These are phyloP conservation scores for Schizophyllum commune DNA, from an alignment of 1,284 basidiomycete genomes.

Conservation along the genomic window DNA sequence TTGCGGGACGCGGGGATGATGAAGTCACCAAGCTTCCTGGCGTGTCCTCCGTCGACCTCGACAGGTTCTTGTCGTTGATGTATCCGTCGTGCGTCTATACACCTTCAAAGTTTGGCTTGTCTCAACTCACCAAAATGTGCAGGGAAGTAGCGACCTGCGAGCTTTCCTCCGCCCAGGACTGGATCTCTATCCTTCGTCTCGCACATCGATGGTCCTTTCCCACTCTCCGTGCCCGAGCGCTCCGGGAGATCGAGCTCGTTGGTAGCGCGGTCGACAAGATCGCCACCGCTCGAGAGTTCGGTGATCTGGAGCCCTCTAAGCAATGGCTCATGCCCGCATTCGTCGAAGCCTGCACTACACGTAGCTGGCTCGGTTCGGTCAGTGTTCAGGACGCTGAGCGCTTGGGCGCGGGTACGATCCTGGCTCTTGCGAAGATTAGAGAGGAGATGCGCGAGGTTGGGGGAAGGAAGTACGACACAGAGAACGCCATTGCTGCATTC, in stretches of 20 bases:
- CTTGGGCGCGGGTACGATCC: neutral
- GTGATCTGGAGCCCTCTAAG: too few species aligned
- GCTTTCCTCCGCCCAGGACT: slow-evolving; percentile 6
- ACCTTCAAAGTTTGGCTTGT: neutral
- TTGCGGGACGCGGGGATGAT: neutral
- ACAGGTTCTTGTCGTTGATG: neutral
- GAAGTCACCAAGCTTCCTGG: neutral
- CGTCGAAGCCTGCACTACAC: neutral
- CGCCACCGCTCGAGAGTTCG: neutral
- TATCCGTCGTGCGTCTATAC: neutral
- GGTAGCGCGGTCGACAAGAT: neutral
- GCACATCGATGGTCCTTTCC: slow-evolving; percentile 22
- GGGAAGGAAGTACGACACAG: neutral
- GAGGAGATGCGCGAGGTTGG: neutral
- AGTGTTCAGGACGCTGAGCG: neutral
- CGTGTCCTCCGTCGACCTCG: neutral
- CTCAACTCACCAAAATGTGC: neutral
- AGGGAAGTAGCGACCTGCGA: neutral
- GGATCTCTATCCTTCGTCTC: slow-evolving; percentile 21
- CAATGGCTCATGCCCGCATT: neutral
- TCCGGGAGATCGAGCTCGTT: slow-evolving; percentile 10
- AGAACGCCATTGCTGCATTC: neutral
- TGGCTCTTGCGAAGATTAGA: neutral
- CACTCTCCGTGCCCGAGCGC: slow-evolving; percentile 15
- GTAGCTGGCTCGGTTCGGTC: neutral